phyloP scores from a whole-genome alignment of 345 rosid species.

The Hibiscus syriacus region DNA sequence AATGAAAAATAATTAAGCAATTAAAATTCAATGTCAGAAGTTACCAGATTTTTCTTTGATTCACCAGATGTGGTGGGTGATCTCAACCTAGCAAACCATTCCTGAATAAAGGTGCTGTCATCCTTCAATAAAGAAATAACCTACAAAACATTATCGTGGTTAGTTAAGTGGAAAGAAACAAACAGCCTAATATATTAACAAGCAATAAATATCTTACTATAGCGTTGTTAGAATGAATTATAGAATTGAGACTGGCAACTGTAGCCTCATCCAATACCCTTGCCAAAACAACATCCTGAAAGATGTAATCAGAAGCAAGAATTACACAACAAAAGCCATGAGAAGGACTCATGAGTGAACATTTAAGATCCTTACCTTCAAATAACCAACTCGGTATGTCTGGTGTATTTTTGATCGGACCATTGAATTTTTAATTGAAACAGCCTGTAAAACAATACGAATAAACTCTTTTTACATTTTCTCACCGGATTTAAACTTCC shows the following conservation, averaged over 20 bases:
- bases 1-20: background rate
- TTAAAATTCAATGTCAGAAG: constrained; percentile 6
- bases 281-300: constrained; percentile 88
- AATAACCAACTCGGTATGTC: constrained; percentile 76
- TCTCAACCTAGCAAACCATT: constrained; percentile 65
- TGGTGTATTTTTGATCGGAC: constrained; percentile 87
- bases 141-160: constrained; percentile 26
- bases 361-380: constrained; percentile 54
- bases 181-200: background rate
- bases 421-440: constrained; percentile 60
- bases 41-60: constrained; percentile 89
- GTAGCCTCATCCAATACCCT: constrained; percentile 81
- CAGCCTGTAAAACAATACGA: constrained; percentile 39
- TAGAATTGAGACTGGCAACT: constrained; percentile 54
- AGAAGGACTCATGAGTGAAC: constrained; percentile 3
- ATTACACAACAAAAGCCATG: constrained; percentile 7
- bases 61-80: constrained; percentile 53
- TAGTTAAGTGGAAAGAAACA: constrained; percentile 12
- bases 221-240: constrained; percentile 66
- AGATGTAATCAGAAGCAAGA: constrained; percentile 17
- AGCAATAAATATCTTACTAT: constrained; percentile 42
- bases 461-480: background rate
- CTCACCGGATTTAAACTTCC: background rate
- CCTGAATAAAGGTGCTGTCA: constrained; percentile 83
- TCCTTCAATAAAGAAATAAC: constrained; percentile 73